phyloP scores from a whole-genome alignment of 2,329 filamentous ascomycete species.

The Colletotrichum lentis region DNA sequence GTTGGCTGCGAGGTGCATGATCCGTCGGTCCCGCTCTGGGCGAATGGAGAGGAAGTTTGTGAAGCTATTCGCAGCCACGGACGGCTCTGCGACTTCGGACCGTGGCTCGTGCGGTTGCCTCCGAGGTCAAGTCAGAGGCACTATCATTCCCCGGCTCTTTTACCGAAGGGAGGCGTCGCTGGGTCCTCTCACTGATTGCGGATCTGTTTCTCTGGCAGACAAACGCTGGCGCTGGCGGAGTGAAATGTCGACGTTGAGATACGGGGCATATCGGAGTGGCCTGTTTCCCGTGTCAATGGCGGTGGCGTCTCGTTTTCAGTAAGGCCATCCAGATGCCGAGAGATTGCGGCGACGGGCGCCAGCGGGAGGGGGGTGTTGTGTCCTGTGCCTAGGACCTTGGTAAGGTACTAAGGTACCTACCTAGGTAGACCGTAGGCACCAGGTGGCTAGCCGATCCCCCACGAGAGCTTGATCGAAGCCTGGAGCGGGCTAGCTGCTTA shows the following conservation, averaged over 20 bases:
- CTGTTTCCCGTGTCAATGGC: conserved; percentile 13
- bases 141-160: not conserved
- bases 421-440: too few relatives aligned
- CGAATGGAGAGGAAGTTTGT: conserved; percentile 30
- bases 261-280: conserved; percentile 3
- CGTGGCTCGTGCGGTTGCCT: conserved; percentile 8
- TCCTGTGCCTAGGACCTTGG: not conserved
- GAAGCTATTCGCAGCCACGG: conserved; percentile 35
- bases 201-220: conserved; percentile 4
- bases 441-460: conserved; percentile 25
- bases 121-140: not conserved
- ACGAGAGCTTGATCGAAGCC: conserved; percentile 23
- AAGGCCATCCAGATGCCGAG: conserved; percentile 27
- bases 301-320: not conserved
- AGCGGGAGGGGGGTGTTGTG: conserved; percentile 6
- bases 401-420: too few relatives aligned
- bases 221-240: not conserved
- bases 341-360: conserved; percentile 26
- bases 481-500: conserved; percentile 8
- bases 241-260: not conserved
- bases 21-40: conserved; percentile 36
- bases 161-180: not conserved
- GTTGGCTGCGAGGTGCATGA: conserved; percentile 35
- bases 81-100: conserved; percentile 23
- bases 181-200: not conserved